Base-by-base conservation (phyloP, 129 eudicot species). In the Calendula officinalis region DNA sequence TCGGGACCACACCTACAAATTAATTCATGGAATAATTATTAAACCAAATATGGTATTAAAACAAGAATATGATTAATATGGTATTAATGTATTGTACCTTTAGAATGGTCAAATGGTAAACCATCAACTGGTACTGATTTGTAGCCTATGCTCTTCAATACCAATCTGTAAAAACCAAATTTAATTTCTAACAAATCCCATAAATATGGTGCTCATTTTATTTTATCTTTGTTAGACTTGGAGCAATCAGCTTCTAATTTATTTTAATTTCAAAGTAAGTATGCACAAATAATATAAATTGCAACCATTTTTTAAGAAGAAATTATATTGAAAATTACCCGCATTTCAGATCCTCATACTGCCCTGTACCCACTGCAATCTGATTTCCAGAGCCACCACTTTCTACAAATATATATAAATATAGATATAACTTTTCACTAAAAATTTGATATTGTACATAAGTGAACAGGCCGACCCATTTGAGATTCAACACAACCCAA, bases 61-160 rank as follows among this genome's bases (percentile, higher is more conserved):
- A n/a, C n/a, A n/a, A n/a, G n/a, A n/a, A n/a, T n/a, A n/a, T n/a
- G n/a, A n/a, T n/a, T n/a, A n/a, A n/a, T n/a, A n/a, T n/a, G n/a
- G n/a, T n/a, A n/a, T n/a, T n/a, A n/a, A n/a, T n/a, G n/a, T n/a
- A n/a, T n/a, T n/a, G n/a, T 75, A 88, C 98, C 96, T 81, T 83
- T 88, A 52, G 74, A 67, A 66, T 67, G 71, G 69, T 92, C 91
- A 70, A 92, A 92, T 13, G 98, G 95, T 66, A 92, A 77, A 54
- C 91, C 95, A 74, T 85, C 95, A 73, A 92, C 71, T 1, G 89
- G 86, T 58, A 81, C 76, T 49, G 98, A 88, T 71, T 88, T 92
- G 75, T 85, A 92, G 58, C 96, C 98, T 42, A 92, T 83, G 74
- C 98, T 88, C 89, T 92, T 92, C 74, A 92, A 74, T 73, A 82